Base-by-base conservation (phyloP, 306 rosid genomes). In the Lathyrus tuberosus region DNA sequence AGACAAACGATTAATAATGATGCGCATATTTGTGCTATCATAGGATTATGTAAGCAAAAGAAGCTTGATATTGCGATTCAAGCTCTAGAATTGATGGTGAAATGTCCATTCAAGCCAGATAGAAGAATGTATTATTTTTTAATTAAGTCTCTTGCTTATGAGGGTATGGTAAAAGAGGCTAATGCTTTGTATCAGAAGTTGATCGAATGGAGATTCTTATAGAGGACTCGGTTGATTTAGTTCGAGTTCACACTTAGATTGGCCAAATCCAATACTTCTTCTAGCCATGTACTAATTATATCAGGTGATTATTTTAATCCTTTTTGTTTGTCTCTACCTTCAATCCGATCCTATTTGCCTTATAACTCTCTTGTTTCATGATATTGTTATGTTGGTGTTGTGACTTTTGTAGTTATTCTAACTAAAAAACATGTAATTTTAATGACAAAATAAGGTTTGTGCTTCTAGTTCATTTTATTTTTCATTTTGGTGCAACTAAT, bases 101-200 rank as follows among this genome's bases (percentile, higher is more conserved):
- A 85, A 67, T 66, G 77, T 61, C 84, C 67, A 42, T 72, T 77
- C 85, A 78, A 43, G 80, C 91, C 97, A 12, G 91, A 84, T 30
- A 83, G 57, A 67, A 37, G 72, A 33, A 71, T 79, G 47, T 90
- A 90, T 76, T 60, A 75, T 18, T 79, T 85, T 69, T 78, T 93
- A 71, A 68, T 82, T 58, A 80, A 79, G 70, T 82, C 91, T 76
- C 75, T 90, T 62, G 85, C 94, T 42, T 78, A 86, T 74, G 83
- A 79, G 66, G 98, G 98, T 72, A 88, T 93, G 88, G 65, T 76
- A 28, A 68, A 76, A 61, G 94, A 93, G 82, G 96, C 97, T 22
- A 72, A 78, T 31, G 87, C 81, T 86, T 84, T 93, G 83, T 89
- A 76, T 52, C 79, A 83, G 69, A 77, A 68, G 70, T 81, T 92